Percentiles rank a stretch among this genome's conserved stretches.
Conservation (phyloP, 2,329 filamentous ascomycete species). For the Beauveria australis region DNA sequence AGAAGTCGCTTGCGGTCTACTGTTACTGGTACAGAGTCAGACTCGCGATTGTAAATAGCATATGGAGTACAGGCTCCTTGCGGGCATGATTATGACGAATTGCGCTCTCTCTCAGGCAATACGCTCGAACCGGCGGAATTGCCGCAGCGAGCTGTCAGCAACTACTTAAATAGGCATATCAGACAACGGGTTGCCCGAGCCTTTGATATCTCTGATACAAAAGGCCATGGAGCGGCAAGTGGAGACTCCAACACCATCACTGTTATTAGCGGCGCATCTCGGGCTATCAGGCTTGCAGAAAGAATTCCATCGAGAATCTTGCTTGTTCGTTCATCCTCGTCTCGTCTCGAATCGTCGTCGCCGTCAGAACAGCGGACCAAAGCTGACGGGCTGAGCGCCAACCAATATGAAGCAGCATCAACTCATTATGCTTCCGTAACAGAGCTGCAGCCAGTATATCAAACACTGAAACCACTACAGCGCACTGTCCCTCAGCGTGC, state of each 20-base stretch:
- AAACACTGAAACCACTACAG: neutral
- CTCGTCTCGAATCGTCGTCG: neutral
- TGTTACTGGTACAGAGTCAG: too few relatives aligned
- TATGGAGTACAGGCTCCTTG: neutral
- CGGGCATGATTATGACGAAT: neutral
- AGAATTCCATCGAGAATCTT: neutral
- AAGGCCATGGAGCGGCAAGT: neutral
- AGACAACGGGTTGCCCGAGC: neutral
- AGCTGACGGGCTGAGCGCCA: neutral
- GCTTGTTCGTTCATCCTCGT: neutral
- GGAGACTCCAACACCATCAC: neutral
- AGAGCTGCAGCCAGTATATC: neutral
- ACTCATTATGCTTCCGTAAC: neutral
- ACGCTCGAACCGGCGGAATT: neutral
- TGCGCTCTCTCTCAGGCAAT: neutral
- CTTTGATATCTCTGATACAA: neutral
- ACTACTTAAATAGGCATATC: neutral
- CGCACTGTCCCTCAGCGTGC: neutral
- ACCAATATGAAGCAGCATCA: neutral
- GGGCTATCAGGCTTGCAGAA: too few relatives aligned
- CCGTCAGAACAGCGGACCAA: neutral
- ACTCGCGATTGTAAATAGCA: neutral
- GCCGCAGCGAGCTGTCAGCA: neutral
- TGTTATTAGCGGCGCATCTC: neutral
- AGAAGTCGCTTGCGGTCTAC: neutral